These are phyloP conservation scores for Rosa chinensis DNA, from an alignment of 306 rosid species.

Conservation along the genomic window DNA sequence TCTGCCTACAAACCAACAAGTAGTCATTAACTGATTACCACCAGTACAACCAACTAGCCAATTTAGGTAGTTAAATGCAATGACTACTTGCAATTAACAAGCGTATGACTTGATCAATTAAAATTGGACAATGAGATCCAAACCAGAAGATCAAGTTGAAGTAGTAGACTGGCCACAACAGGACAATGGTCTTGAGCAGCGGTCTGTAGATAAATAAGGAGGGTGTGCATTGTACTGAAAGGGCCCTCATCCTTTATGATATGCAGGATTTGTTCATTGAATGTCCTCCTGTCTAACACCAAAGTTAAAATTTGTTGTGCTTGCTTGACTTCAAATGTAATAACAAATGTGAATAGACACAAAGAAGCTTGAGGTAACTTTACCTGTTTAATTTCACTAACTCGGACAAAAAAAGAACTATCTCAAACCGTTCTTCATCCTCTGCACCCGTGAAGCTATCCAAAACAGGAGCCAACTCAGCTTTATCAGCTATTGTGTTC, in stretches of 20 bases:
- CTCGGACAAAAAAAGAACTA: conserved; percentile 64
- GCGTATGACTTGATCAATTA: conserved; percentile 1
- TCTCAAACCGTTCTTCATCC: conserved; percentile 63
- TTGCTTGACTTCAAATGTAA: conserved; percentile 9
- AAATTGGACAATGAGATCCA: conserved; percentile 24
- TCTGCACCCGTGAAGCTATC: conserved; percentile 56
- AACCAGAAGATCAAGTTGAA: conserved; percentile 98
- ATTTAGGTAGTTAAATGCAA: conserved; percentile 3
- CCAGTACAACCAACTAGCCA: background rate
- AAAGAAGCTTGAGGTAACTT: conserved; percentile 10
- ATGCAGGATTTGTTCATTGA: conserved; percentile 72
- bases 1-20: conserved; percentile 56
- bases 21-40: conserved; percentile 15
- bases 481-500: conserved; percentile 65
- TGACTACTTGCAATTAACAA: conserved; percentile 7
- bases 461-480: conserved; percentile 62
- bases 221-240: conserved; percentile 85
- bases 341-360: conserved; percentile 17
- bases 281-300: conserved; percentile 63
- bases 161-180: conserved; percentile 80
- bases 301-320: conserved; percentile 11
- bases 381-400: conserved; percentile 78
- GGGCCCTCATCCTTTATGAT: conserved; percentile 79
- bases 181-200: conserved; percentile 69
- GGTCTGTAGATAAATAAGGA: conserved; percentile 73